Percentiles rank a stretch among this genome's conserved stretches.
Conservation (phyloP, 805 yeast species). For the Metahyphopichia silvanorum region DNA sequence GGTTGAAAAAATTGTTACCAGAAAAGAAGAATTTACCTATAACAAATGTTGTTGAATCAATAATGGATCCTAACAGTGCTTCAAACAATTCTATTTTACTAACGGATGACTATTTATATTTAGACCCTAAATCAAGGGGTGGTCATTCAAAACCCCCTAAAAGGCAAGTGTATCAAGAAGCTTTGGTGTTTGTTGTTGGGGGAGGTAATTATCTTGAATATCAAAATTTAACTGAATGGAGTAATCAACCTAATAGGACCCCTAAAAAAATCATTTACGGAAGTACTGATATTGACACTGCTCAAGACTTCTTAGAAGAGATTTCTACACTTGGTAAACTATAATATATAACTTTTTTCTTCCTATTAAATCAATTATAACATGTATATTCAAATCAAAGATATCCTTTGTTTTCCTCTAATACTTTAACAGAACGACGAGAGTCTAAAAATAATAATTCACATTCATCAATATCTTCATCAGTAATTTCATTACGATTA, state of each 20-base stretch:
- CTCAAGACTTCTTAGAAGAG: slow-evolving; percentile 66
- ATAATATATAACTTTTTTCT: not conserved
- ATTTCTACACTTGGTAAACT: slow-evolving; percentile 49
- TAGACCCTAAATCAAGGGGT: slow-evolving; percentile 90
- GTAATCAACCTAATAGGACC: slow-evolving; percentile 31
- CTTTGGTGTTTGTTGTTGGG: slow-evolving; percentile 90
- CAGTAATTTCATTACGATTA: slow-evolving; percentile 65
- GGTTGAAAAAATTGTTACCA: slow-evolving; percentile 82
- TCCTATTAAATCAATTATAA: not conserved
- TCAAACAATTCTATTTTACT: slow-evolving; percentile 60
- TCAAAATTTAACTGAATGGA: slow-evolving; percentile 92
- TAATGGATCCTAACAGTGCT: slow-evolving; percentile 77
- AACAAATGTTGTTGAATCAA: slow-evolving; percentile 85
- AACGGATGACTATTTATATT: slow-evolving; percentile 86
- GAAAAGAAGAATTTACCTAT: slow-evolving; percentile 85
- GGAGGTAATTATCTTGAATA: slow-evolving; percentile 96
- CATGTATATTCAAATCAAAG: slow-evolving; percentile 13
- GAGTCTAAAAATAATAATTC: slow-evolving; percentile 82
- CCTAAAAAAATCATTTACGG: slow-evolving; percentile 75
- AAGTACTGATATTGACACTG: slow-evolving; percentile 72
- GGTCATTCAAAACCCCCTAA: slow-evolving; percentile 86
- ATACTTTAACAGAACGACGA: slow-evolving; percentile 69
- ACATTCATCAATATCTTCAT: slow-evolving; percentile 80
- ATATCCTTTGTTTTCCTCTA: slow-evolving; percentile 46
- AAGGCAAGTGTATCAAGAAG: slow-evolving; percentile 74